Percentiles rank a stretch among this genome's conserved stretches.
Conservation (phyloP, 257 asterid species). For the Solanum habrochaites region DNA sequence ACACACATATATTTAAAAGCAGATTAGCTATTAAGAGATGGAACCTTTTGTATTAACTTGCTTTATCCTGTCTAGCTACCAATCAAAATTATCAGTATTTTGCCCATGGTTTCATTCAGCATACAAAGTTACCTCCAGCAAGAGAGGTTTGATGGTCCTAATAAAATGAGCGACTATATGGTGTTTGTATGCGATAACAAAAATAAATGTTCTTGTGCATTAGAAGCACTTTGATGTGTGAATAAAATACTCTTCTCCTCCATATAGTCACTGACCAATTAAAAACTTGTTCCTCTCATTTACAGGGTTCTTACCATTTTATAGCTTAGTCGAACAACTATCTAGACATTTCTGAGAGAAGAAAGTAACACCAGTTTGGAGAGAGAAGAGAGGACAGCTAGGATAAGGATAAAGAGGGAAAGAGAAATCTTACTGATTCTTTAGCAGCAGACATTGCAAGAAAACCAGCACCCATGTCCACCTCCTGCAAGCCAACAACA, state of each 20-base stretch:
- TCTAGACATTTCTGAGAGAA: background rate
- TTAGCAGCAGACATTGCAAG: constrained; percentile 98
- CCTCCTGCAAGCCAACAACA: constrained; percentile 93
- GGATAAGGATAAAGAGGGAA: background rate
- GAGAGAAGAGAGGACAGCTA: background rate
- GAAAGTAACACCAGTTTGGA: background rate
- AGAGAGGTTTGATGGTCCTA: background rate
- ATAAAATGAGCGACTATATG: background rate
- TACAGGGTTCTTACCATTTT: background rate
- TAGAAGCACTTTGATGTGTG: background rate
- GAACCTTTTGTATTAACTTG: background rate
- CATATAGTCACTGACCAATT: background rate
- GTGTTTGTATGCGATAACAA: background rate
- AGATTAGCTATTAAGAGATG: background rate
- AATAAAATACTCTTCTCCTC: background rate
- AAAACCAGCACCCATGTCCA: constrained; percentile 99
- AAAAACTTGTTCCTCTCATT: background rate
- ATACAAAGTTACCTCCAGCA: background rate
- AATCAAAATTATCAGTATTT: background rate
- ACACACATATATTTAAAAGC: background rate
- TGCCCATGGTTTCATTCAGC: background rate
- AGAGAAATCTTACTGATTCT: constrained; percentile 64
- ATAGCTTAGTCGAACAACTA: background rate
- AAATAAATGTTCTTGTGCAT: background rate
- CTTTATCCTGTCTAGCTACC: background rate